phyloP scores from a whole-genome alignment of 805 yeast genomes.

The Cyberlindnera xishuangbannaensis region DNA sequence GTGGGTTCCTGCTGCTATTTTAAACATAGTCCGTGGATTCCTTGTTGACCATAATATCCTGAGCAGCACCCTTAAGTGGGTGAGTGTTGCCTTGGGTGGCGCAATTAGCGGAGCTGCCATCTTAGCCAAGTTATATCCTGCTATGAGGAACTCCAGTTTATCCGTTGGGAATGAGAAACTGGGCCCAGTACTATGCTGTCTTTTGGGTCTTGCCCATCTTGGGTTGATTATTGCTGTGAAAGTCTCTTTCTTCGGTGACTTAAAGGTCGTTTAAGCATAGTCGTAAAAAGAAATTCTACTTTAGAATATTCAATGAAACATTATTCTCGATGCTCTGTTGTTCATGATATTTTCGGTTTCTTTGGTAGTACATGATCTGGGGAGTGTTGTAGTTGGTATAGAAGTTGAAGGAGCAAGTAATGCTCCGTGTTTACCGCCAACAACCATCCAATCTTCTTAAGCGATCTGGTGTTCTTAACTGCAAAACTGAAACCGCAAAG shows the following conservation, averaged over 20 bases:
- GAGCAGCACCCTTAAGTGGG: conserved; percentile 54
- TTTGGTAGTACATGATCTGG: too few species aligned
- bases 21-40: conserved; percentile 53
- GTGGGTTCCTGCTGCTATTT: conserved; percentile 79
- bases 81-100: conserved; percentile 54
- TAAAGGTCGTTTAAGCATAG: conserved; percentile 23
- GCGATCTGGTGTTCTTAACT: too few species aligned
- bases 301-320: too few species aligned
- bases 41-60: conserved; percentile 39
- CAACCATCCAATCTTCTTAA: too few species aligned
- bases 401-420: too few species aligned
- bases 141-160: conserved; percentile 28
- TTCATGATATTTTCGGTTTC: too few species aligned
- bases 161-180: conserved; percentile 34
- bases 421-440: too few species aligned
- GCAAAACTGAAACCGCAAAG: too few species aligned
- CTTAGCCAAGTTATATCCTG: conserved; percentile 39
- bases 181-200: conserved; percentile 32
- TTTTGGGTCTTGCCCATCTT: conserved; percentile 44
- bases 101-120: conserved; percentile 54
- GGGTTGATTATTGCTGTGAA: conserved; percentile 61
- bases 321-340: too few species aligned
- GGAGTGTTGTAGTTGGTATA: too few species aligned
- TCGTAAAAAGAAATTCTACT: too few species aligned
- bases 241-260: conserved; percentile 52